Evolutionary conservation across 768 basidiomycete species (phyloP).

Genomic region (Cantharellus cinnabarinus): DNA sequence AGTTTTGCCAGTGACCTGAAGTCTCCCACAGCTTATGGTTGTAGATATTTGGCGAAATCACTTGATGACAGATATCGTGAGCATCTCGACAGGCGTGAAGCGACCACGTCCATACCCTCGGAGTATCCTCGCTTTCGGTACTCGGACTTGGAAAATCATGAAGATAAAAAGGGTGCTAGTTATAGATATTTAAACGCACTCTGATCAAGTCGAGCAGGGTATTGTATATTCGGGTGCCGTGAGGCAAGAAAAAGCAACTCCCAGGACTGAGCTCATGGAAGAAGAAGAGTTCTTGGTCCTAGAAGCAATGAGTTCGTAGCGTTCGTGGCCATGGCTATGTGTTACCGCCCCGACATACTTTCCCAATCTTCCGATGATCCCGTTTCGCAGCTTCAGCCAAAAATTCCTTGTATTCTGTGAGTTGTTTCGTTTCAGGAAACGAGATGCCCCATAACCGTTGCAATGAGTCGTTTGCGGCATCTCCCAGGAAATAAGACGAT

Average conservation of each 20-base stretch:
- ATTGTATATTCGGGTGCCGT: slow-evolving; percentile 94
- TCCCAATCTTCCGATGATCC: slow-evolving; percentile 91
- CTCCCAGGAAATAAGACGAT: slow-evolving; percentile 93
- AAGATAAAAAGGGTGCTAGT: slow-evolving; percentile 1
- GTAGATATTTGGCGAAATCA: slow-evolving; percentile 97
- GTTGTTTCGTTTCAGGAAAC: slow-evolving; percentile 93
- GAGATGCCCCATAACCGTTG: slow-evolving; percentile 97
- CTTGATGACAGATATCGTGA: slow-evolving; percentile 19
- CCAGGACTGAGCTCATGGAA: slow-evolving; percentile 95
- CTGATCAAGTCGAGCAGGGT: slow-evolving; percentile 76
- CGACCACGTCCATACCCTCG: slow-evolving; percentile 35
- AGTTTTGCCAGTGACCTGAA: slow-evolving; percentile 96
- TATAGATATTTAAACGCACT: slow-evolving; percentile 25
- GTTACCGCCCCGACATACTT: slow-evolving; percentile 20
- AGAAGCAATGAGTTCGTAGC: slow-evolving; percentile 5
- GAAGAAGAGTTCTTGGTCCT: slow-evolving; percentile 96
- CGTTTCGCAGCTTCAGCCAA: slow-evolving; percentile 95
- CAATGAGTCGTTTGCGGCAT: slow-evolving; percentile 77
- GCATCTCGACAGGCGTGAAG: neutral
- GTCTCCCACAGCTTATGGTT: slow-evolving; percentile 94
- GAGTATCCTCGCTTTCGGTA: slow-evolving; percentile 92
- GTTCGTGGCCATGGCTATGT: neutral
- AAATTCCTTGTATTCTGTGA: slow-evolving; percentile 87
- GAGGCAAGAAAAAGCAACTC: slow-evolving; percentile 89
- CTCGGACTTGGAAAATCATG: slow-evolving; percentile 34